Evolutionary conservation across 306 rosid species (phyloP), one percentile per base, ranked within the genome.

Genomic region (Fagus crenata): DNA sequence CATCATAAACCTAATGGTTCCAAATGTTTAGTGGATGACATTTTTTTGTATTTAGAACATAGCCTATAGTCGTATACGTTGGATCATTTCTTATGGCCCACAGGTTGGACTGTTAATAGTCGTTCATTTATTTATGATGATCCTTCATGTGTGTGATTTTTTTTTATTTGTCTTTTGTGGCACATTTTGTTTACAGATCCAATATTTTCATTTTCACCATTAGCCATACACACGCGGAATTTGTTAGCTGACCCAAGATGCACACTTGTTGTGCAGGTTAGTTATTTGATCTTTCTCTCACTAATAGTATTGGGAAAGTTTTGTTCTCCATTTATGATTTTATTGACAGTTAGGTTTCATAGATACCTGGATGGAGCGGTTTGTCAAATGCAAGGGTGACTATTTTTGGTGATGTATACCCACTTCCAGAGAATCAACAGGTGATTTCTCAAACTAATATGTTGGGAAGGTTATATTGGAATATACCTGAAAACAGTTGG

Each of bases 351-450:
- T 84, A 53, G 69, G 51, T 83, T 80, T 79, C 67, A 67, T 79
- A 96, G 99, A 89, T 92, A 79, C 99, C 99, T 82, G 99, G 99
- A 84, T 96, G 99, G 99, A 96, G 97, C 77, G 90, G 99, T 80
- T 84, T 96, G 87, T 92, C 99, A 81, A 96, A 96, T 89, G 99
- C 99, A 15, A 96, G 99, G 89, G 99, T 96, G 42, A 96, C 99
- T 22, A 91, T 96, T 81, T 96, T 96, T 79, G 99, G 99, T 68
- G 99, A 96, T 87, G 86, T 96, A 76, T 91, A 91, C 81, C 99
- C 99, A 49, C 99, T 96, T 86, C 85, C 96, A 60, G 99, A 96
- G 81, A 86, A 88, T 75, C 90, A 92, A 69, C 99, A 92, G 98
- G 99, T 96, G 31, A 75, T 31, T 77, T 84, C 53, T 43, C 71